Evolutionary conservation across 345 rosid genomes (phyloP).

Genomic region (Boechera divaricarpa): DNA sequence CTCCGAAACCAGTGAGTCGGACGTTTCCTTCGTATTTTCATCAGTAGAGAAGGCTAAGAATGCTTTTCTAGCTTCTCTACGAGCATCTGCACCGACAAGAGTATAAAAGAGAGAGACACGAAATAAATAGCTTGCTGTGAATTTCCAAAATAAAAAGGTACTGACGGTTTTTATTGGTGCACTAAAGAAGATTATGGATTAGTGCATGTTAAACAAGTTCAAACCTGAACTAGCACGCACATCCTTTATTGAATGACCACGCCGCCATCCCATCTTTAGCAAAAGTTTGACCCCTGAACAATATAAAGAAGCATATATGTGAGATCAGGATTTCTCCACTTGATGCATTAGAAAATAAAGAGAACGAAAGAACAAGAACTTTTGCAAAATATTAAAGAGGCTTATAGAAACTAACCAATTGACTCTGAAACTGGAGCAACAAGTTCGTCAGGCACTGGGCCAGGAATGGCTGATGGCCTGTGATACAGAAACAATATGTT

Average conservation of each 20-base stretch:
- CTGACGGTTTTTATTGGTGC: background rate
- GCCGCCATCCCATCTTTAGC: conserved; percentile 97
- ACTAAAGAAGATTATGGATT: conserved; percentile 22
- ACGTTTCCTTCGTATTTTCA: conserved; percentile 50
- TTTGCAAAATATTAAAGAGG: conserved; percentile 18
- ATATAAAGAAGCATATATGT: conserved; percentile 33
- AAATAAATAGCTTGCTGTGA: conserved; percentile 15
- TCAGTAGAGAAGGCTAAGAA: conserved; percentile 82
- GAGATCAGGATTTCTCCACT: conserved; percentile 22
- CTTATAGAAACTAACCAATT: conserved; percentile 66
- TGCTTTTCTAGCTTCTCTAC: conserved; percentile 97
- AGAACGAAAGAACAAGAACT: background rate
- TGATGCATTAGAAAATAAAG: conserved; percentile 8
- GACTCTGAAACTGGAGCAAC: conserved; percentile 87
- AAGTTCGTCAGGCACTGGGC: conserved; percentile 90
- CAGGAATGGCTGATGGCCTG: conserved; percentile 97
- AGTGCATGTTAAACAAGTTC: conserved; percentile 27
- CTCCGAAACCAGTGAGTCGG: conserved; percentile 50
- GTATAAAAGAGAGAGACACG: conserved; percentile 24
- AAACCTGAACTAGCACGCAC: conserved; percentile 59
- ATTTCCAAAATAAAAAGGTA: conserved; percentile 18
- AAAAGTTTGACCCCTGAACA: conserved; percentile 80
- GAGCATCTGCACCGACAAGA: conserved; percentile 63
- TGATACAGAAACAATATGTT: conserved; percentile 29
- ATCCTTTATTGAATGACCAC: conserved; percentile 81